A percentile compares a stretch with the other conserved stretches of the same genome.
Conservation (phyloP, 306 rosid species). For the Citrullus colocynthis region DNA sequence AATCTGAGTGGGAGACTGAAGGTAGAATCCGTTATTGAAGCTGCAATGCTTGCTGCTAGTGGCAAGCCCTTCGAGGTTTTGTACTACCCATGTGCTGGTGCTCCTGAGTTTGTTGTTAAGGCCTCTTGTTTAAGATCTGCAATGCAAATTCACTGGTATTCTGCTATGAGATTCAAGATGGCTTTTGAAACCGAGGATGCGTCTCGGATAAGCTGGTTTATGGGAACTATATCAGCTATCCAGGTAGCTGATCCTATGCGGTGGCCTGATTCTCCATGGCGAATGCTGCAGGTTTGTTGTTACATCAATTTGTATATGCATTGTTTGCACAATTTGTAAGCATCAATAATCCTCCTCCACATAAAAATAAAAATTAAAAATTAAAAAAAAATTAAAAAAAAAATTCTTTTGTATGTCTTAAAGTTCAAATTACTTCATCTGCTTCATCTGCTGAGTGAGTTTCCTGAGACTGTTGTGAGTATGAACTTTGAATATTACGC, state of each 20-base stretch:
- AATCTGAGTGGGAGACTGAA: constrained; percentile 32
- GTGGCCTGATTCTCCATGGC: constrained; percentile 98
- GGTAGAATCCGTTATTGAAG: constrained; percentile 51
- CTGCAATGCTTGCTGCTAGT: constrained; percentile 58
- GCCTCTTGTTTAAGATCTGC: constrained; percentile 62
- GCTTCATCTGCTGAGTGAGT: background rate
- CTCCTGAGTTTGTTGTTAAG: constrained; percentile 78
- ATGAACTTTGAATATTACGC: background rate
- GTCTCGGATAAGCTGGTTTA: constrained; percentile 93
- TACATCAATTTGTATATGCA: background rate
- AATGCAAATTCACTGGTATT: constrained; percentile 66
- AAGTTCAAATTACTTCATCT: background rate
- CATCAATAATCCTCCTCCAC: background rate
- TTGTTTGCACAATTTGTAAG: background rate
- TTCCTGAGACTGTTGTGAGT: background rate
- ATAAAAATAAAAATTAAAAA: too few species aligned
- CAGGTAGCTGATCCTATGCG: constrained; percentile 52
- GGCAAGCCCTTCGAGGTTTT: constrained; percentile 71
- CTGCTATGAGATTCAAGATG: constrained; percentile 96
- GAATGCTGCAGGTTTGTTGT: constrained; percentile 60
- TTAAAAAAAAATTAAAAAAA: too few species aligned
- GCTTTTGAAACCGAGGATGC: constrained; percentile 96
- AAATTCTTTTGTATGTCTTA: background rate
- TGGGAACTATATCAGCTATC: constrained; percentile 83
- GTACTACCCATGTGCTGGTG: constrained; percentile 77